Base-by-base conservation (phyloP, 345 rosid species). In the Populus pruinosa region DNA sequence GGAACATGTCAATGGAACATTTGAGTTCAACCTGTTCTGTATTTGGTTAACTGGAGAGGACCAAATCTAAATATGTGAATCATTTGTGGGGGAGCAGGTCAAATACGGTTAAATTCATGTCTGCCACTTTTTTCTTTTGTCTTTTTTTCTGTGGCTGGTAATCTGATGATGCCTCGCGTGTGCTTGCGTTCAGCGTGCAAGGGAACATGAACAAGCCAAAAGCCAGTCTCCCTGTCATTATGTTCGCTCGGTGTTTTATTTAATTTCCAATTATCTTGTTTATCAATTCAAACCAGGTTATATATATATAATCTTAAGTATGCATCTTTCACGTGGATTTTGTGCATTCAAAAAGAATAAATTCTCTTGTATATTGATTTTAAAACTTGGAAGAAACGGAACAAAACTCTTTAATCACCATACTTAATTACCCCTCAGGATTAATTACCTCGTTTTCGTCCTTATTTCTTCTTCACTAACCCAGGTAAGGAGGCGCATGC, bases 51-150 rank as follows among this genome's bases (percentile, higher is more conserved):
- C 55, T 29, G 23, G 16, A 69, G 70, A 33, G 17, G 72, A 67
- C 69, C 29, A 67, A 25, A 56, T 73, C 66, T 43, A 31, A 21
- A 2, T 1, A 79, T 64, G 78, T 47, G 79, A 77, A 71, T 70
- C 77, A 38, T 31, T 21, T 44, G 76, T 11, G 71, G 53, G 61
- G 64, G 16, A 66, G 50, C 69, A 8, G 76, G 75, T 71, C 69
- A 73, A 80, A 67, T 53, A 67, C 56, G 59, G 79, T 29, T 55
- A 14, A 67, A 44, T 12, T 75, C 55, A 16, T 77, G 85, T 75
- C 76, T 33, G 38, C 74, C 76, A 41, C 44, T 77, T 21, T 33
- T 50, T 39, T 39, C 36, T 39, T 47, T 23, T 38, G 0, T 38
- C 6, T 39, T 1, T 8, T 8, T 39, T 14, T 14, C 50, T 47